Evolutionary conservation across 495 filamentous ascomycete genomes (phyloP).

Genomic region (Astrothelium macrocarpum): DNA sequence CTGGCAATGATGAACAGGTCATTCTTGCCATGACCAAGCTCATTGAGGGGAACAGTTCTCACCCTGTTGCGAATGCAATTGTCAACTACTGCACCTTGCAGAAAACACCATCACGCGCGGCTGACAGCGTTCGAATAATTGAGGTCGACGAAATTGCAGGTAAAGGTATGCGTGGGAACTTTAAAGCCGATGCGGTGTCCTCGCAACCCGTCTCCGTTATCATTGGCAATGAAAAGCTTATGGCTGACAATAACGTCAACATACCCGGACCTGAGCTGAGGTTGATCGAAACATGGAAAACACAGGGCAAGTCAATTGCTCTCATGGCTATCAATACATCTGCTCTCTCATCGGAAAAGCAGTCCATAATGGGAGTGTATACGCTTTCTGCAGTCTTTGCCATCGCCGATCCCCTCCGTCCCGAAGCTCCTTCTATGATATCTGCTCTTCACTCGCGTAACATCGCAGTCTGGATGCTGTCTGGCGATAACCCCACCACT

Average conservation of each 20-base stretch:
- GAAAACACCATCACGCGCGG: not conserved
- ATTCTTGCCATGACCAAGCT: conserved; percentile 49
- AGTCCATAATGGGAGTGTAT: conserved; percentile 10
- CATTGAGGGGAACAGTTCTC: conserved; percentile 74
- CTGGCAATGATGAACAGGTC: conserved; percentile 29
- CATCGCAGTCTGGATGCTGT: conserved; percentile 82
- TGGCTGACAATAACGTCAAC: conserved; percentile 34
- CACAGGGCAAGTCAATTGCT: conserved; percentile 29
- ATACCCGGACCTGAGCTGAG: conserved; percentile 8
- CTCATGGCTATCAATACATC: conserved; percentile 17
- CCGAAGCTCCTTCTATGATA: conserved; percentile 60
- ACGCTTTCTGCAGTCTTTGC: conserved; percentile 25
- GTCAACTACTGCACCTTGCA: conserved; percentile 47
- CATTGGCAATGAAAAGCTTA: conserved; percentile 75
- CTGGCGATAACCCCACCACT: conserved; percentile 70
- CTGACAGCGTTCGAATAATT: conserved; percentile 30
- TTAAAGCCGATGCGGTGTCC: conserved; percentile 30
- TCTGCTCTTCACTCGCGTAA: conserved; percentile 53
- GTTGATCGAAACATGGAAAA: conserved; percentile 26
- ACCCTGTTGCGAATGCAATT: conserved; percentile 82
- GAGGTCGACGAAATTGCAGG: conserved; percentile 68
- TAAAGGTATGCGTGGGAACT: conserved; percentile 67
- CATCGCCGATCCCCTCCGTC: conserved; percentile 60
- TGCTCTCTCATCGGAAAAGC: not conserved
- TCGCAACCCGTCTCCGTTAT: conserved; percentile 47